Evolutionary conservation across 768 basidiomycete species (phyloP), one percentile per base, ranked within the genome.

Genomic region (Wakefieldia striispora): DNA sequence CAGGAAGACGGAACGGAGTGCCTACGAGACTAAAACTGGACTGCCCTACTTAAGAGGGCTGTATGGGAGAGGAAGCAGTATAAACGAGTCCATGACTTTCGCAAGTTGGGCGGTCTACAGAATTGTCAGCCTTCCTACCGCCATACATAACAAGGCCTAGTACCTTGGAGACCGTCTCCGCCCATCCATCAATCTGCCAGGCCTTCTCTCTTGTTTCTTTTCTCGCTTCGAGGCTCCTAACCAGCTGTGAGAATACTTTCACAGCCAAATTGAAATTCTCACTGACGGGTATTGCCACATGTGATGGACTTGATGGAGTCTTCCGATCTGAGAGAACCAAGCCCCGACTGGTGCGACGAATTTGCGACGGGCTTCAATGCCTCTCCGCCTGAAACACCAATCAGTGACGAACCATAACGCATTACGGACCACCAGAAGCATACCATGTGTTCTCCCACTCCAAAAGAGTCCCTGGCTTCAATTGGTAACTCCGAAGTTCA

Each of bases 401-500:
- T 58, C 38, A 53, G 27, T 43, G 40, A 27, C n/a, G 35, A 27
- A 35, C 29, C 10, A 31, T 27, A 14, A 44, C 33, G 48, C 11
- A 24, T 27, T 3, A 47, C 43, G 27, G 5, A 40, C 26, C 11
- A 19, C 38, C 24, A 21, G 24, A 41, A 38, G 44, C 78, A 42
- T 31, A 93, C 93, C 97, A 98, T 53, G 91, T 79, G 47, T 82
- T 77, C 65, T 98, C 97, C 97, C 97, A 98, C 61, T 98, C 94
- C 47, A 98, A 70, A 45, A 98, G 75, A 7, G 87, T 84, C 8
- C 97, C 97, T 4, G 95, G 91, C 60, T 86, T 83, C 50, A 97
- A 70, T 64, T 83, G 83, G 70, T 99, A 99, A 33, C 80, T 83
- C 59, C 97, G 79, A 59, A 98, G 74, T 70, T 99, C 97, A 64